Evolutionary conservation across 2,329 filamentous ascomycete species (phyloP).

Genomic region (Uncinocarpus reesii): DNA sequence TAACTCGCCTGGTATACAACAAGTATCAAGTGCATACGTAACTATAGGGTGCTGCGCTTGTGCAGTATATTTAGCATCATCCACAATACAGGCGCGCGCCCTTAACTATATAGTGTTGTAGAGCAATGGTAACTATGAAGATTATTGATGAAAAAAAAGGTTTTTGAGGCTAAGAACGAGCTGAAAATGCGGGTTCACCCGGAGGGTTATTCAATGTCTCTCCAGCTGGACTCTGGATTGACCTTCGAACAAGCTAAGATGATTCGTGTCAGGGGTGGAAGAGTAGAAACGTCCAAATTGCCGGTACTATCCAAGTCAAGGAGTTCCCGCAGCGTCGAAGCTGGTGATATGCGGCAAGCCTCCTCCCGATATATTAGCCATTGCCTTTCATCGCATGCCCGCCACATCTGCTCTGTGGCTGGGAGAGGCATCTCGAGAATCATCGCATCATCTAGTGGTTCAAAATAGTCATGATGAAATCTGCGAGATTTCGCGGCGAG

Average conservation of each 20-base stretch:
- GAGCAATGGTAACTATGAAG: too few relatives aligned
- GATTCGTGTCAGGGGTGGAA: slow-evolving; percentile 5
- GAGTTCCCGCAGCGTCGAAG: slow-evolving; percentile 1
- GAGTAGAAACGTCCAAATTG: slow-evolving; percentile 1
- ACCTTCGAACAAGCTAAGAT: slow-evolving; percentile 2
- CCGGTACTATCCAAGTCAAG: not conserved
- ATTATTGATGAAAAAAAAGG: too few relatives aligned
- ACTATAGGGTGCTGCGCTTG: too few relatives aligned
- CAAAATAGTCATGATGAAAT: slow-evolving; percentile 6
- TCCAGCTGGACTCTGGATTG: slow-evolving; percentile 1
- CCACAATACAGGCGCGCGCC: too few relatives aligned
- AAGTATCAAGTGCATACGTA: too few relatives aligned
- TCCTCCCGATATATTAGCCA: not conserved
- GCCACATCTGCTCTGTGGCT: not conserved
- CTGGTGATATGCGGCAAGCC: not conserved
- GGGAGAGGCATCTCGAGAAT: slow-evolving; percentile 4
- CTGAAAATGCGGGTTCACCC: too few relatives aligned
- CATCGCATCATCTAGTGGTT: slow-evolving; percentile 1
- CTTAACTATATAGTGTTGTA: too few relatives aligned
- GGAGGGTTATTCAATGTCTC: not conserved
- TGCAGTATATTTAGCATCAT: too few relatives aligned
- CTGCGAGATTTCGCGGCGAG: slow-evolving; percentile 2
- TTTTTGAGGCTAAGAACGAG: too few relatives aligned
- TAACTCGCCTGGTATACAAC: too few relatives aligned
- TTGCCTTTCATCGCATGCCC: not conserved